Evolutionary conservation across 73 alveolate species (phyloP).

Genomic region (Stentor roeselii): DNA sequence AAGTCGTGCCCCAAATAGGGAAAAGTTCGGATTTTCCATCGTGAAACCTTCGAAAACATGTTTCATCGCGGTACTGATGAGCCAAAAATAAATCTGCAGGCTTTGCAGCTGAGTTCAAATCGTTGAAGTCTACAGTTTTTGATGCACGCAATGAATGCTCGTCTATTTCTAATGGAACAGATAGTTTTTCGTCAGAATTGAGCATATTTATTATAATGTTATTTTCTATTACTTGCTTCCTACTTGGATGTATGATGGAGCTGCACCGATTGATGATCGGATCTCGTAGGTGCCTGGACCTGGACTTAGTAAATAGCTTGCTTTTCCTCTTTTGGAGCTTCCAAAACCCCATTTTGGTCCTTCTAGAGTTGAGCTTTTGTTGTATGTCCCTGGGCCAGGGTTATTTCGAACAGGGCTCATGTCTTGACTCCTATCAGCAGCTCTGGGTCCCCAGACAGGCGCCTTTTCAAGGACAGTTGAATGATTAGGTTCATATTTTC

Average conservation of each 20-base stretch:
- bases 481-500: not conserved
- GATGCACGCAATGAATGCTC: too few species aligned
- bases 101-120: not conserved
- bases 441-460: not conserved
- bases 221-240: too few species aligned
- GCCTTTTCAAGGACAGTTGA: not conserved
- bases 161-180: too few species aligned
- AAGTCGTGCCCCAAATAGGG: not conserved
- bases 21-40: not conserved
- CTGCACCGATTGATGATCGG: not conserved
- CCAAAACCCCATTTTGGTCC: constrained; percentile 13
- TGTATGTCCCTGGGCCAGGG: not conserved
- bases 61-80: not conserved
- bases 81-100: not conserved
- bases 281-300: not conserved
- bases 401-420: not conserved
- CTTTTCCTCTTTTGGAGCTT: not conserved
- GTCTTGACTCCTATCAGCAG: not conserved
- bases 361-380: not conserved
- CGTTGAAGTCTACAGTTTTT: not conserved
- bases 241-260: too few species aligned
- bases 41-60: not conserved
- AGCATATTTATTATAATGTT: too few species aligned
- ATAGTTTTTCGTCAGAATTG: too few species aligned
- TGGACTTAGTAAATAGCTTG: not conserved